Percentiles rank a stretch among this genome's conserved stretches.
Evolutionary conservation across 2,329 filamentous ascomycete species (phyloP).

Genomic region (Diaporthe ampelina): DNA sequence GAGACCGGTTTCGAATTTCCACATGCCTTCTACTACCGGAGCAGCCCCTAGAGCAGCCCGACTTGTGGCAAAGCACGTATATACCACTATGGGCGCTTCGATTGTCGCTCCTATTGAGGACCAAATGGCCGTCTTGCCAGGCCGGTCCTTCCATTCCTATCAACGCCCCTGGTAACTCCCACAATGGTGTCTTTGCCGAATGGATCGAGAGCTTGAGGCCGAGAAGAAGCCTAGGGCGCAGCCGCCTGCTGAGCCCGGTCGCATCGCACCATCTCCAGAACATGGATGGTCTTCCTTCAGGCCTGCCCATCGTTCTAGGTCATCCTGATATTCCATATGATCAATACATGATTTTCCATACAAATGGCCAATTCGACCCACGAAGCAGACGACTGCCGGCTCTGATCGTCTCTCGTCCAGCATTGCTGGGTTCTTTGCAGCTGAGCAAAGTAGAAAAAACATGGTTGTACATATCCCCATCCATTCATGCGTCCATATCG

Average conservation of each 20-base stretch:
- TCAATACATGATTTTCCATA: constrained; percentile 36
- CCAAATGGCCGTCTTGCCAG: constrained; percentile 5
- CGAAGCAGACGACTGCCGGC: constrained; percentile 14
- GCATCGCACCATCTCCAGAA: background rate
- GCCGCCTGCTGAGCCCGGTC: background rate
- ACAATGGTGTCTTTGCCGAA: constrained; percentile 6
- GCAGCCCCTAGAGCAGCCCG: constrained; percentile 2
- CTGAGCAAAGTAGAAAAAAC: constrained; percentile 34
- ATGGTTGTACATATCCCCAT: constrained; percentile 36
- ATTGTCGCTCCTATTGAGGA: constrained; percentile 6
- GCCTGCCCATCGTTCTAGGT: constrained; percentile 30
- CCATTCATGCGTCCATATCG: constrained; percentile 35
- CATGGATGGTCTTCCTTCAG: constrained; percentile 4
- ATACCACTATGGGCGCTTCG: background rate
- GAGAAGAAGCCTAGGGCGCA: background rate
- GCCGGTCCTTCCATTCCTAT: constrained; percentile 25
- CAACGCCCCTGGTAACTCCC: constrained; percentile 21
- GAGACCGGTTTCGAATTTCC: constrained; percentile 30
- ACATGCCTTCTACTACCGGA: constrained; percentile 35
- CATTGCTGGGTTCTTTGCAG: constrained; percentile 24
- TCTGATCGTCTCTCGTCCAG: constrained; percentile 15
- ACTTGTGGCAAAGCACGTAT: constrained; percentile 2
- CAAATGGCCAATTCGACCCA: constrained; percentile 34
- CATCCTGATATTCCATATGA: constrained; percentile 24
- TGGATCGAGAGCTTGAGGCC: constrained; percentile 4